These are phyloP conservation scores for Fusarium sororula DNA, from an alignment of 2,329 filamentous ascomycete genomes.

Conservation along the genomic window DNA sequence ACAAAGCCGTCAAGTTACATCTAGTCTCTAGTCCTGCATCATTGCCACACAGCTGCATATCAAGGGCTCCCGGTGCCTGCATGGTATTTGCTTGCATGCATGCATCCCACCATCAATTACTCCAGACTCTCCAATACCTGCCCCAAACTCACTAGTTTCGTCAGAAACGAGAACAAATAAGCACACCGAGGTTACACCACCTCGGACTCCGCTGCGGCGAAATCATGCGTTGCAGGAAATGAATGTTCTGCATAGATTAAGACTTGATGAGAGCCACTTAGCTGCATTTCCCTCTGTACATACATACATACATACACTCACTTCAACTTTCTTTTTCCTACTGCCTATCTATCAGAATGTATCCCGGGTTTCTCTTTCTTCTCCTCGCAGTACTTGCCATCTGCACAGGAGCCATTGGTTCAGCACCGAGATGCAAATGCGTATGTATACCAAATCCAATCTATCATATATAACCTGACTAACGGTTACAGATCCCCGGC, in stretches of 20 bases:
- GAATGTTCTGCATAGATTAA: neutral
- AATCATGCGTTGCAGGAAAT: neutral
- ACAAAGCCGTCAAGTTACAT: neutral
- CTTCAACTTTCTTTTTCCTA: neutral
- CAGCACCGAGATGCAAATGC: conserved; percentile 13
- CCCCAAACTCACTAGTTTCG: neutral
- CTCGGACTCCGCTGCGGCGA: neutral
- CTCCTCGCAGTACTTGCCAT: conserved; percentile 1
- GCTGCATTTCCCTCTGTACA: neutral
- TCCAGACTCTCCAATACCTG: neutral
- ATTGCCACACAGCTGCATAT: neutral
- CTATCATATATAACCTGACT: neutral
- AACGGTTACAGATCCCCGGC: conserved; percentile 10
- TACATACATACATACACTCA: neutral
- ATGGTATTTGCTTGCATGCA: neutral
- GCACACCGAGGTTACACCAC: neutral
- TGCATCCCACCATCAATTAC: neutral
- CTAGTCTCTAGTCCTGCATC: neutral
- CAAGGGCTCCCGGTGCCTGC: neutral
- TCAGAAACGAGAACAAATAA: neutral
- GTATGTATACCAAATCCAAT: neutral
- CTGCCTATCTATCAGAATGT: neutral
- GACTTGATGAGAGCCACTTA: neutral
- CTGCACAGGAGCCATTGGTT: neutral
- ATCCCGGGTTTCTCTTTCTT: neutral